Percentiles rank a stretch among this genome's conserved stretches.
Evolutionary conservation across 2,329 filamentous ascomycete species (phyloP).

Genomic region (Verticillium isaacii): DNA sequence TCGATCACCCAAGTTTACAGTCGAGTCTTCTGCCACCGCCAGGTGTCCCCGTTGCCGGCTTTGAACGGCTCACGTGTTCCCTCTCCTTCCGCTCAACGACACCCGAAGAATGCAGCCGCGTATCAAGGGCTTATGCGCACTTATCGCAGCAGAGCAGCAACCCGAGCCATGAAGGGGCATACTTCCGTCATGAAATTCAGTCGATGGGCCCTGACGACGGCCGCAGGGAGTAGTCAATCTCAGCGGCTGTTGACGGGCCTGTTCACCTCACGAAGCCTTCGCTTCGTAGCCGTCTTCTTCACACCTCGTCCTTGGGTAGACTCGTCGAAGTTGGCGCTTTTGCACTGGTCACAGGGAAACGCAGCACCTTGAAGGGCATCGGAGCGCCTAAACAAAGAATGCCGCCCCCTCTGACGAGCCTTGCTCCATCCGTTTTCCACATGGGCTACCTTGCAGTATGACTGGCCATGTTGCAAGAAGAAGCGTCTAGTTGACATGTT

Average conservation of each 20-base stretch:
- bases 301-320: background rate
- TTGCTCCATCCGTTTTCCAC: slow-evolving; percentile 31
- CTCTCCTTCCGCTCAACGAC: slow-evolving; percentile 3
- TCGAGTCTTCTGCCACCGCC: slow-evolving; percentile 24
- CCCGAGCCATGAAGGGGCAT: background rate
- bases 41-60: slow-evolving; percentile 17
- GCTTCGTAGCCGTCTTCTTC: background rate
- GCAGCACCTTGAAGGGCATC: slow-evolving; percentile 6
- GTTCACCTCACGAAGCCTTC: background rate
- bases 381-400: slow-evolving; percentile 10
- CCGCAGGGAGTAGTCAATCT: background rate
- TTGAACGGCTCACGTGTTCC: slow-evolving; percentile 14
- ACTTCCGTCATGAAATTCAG: background rate
- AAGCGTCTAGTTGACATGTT: background rate
- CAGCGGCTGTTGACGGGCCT: background rate
- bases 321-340: slow-evolving; percentile 14
- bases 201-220: background rate
- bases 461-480: slow-evolving; percentile 20
- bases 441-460: slow-evolving; percentile 28
- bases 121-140: background rate
- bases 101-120: background rate
- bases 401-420: slow-evolving; percentile 16
- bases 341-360: slow-evolving; percentile 19
- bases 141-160: background rate
- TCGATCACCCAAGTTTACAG: slow-evolving; percentile 29